phyloP scores from a whole-genome alignment of 768 basidiomycete species.

The Podaxis mareebaensis region DNA sequence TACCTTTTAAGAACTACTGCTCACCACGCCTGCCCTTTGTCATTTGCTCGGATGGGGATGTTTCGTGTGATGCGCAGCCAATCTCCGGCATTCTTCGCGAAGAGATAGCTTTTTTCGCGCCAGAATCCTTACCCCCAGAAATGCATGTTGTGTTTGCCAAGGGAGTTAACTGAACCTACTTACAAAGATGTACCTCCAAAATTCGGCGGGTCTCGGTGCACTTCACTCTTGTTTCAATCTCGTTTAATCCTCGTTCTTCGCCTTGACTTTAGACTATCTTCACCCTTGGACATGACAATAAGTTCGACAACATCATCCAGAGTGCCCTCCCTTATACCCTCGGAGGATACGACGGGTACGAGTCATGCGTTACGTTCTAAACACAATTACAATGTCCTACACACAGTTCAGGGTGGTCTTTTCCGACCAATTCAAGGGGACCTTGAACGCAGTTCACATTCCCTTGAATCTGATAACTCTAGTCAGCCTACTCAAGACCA shows the following conservation, averaged over 20 bases:
- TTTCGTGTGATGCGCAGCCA: conserved; percentile 7
- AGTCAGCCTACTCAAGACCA: background rate
- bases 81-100: background rate
- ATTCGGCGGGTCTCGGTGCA: background rate
- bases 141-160: background rate
- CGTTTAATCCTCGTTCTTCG: background rate
- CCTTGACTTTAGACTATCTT: background rate
- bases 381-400: background rate
- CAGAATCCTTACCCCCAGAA: background rate
- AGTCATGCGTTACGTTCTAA: background rate
- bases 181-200: background rate
- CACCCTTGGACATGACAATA: background rate
- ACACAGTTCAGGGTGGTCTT: conserved; percentile 4
- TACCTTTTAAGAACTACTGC: background rate
- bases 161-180: background rate
- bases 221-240: background rate
- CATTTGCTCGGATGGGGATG: background rate
- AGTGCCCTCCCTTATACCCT: conserved; percentile 3
- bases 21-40: background rate
- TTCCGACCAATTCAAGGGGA: background rate
- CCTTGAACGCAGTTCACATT: background rate
- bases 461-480: background rate
- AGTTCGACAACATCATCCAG: background rate
- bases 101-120: background rate
- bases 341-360: conserved; percentile 8